Evolutionary conservation across 345 rosid genomes (phyloP), one percentile per base, ranked within the genome.

Genomic region (Citrus unshiu): DNA sequence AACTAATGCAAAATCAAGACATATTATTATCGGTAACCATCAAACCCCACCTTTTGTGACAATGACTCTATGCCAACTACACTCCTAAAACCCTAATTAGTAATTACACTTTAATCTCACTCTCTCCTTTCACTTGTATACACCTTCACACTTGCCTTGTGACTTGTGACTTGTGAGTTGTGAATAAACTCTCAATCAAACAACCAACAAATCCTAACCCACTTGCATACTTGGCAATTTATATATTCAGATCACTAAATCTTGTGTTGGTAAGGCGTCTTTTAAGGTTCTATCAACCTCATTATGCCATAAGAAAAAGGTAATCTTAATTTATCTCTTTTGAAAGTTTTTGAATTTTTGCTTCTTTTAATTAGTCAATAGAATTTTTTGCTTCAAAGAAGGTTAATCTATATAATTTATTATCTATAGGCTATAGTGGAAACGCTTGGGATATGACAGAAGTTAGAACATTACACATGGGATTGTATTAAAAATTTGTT

Each of bases 11-110:
- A 57, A 37, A 43, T 60, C 51, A 77, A 32, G 70, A 29, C 27
- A 73, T 72, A 39, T 56, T 34, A 68, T 61, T 9, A 60, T 30
- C 19, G 69, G 81, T 83, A 77, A 82, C 79, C 71, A 83, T 83
- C 80, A 66, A 77, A 54, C 61, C 43, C 73, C 43, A 73, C 79
- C 80, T 82, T 77, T 34, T 69, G 56, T 4, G 84, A 85, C 62
- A 83, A 63, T 6, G 78, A 87, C 86, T 72, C 74, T 35, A 68
- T 46, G 85, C 85, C 86, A 83, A 81, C 71, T 49, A 27, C 18
- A 21, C 68, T 16, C n/a, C 60, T 14, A 29, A 18, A 56, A 49
- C 70, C 63, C 22, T 75, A 22, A 25, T 76, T 12, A 3, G 16
- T 75, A 18, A 25, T 78, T 72, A 70, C 22, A 54, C 58, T 54